A percentile compares a stretch with the other conserved stretches of the same genome.
Evolutionary conservation across 1,139 yeast species (phyloP).

Genomic region (Sugiyamaella xylanicola): DNA sequence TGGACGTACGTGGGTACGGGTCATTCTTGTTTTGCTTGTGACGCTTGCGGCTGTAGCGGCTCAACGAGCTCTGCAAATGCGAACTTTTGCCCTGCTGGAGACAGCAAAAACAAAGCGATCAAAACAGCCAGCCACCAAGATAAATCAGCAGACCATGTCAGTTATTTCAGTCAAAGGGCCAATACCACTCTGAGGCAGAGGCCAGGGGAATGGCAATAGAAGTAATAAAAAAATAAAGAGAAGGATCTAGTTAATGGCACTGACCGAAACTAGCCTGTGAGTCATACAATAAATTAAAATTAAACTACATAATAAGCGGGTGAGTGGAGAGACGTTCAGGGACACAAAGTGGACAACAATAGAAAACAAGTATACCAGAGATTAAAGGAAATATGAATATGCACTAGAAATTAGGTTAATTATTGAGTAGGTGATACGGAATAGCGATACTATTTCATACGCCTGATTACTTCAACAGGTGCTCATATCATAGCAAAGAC

Average conservation of each 20-base stretch:
- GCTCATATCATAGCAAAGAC: too few species aligned
- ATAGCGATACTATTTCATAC: too few species aligned
- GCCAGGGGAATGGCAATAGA: not conserved
- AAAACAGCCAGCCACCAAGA: not conserved
- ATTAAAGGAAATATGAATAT: too few species aligned
- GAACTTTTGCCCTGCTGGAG: not conserved
- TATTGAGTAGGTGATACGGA: too few species aligned
- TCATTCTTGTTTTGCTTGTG: not conserved
- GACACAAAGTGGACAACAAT: not conserved
- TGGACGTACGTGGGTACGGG: slow-evolving; percentile 4
- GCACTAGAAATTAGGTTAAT: too few species aligned
- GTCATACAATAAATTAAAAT: slow-evolving; percentile 3
- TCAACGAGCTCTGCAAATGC: not conserved
- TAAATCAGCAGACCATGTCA: too few species aligned
- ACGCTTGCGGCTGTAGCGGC: not conserved
- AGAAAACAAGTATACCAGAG: too few species aligned
- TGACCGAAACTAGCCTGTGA: not conserved
- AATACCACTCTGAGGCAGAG: too few species aligned
- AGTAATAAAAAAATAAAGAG: not conserved
- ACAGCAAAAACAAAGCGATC: not conserved
- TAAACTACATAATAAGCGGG: not conserved
- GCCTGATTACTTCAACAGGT: too few species aligned
- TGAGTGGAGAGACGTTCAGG: not conserved
- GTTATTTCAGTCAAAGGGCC: too few species aligned
- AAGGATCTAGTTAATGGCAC: not conserved